Evolutionary conservation across 345 rosid genomes (phyloP), one percentile per base, ranked within the genome.

Genomic region (Kandelia obovata): DNA sequence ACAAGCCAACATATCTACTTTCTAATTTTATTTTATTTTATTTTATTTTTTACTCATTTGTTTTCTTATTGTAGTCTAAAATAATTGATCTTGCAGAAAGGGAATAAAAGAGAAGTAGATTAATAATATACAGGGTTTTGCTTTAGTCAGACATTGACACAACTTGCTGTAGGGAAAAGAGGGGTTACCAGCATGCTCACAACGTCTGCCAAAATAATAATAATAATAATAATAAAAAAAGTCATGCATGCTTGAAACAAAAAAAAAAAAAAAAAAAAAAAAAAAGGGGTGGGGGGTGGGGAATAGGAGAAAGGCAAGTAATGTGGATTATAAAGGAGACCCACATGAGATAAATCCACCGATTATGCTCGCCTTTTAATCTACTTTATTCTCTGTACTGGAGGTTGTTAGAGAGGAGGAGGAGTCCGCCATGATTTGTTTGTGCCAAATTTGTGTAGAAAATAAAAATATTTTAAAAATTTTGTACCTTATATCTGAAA

Each of bases 111-210:
- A 51, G 55, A 46, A 49, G 17, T 1, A 11, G 67, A 64, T 28
- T 19, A 26, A 46, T n/a, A 16, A 56, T 2, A 35, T 46, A 26
- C 25, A 37, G 32, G 63, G 49, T 26, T 57, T 16, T 15, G 75
- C 64, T 65, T 72, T 72, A 19, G 31, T 26, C 25, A 46, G 62
- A 61, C 68, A 62, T 61, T 13, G 11, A 7, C 25, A 15, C 60
- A 30, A 47, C 23, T 64, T 64, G 61, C 49, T 13, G 49, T 52
- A 20, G 69, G 70, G 65, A 70, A 70, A 73, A 66, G 37, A 61
- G 34, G 49, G 5, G 5, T 5, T 10, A 30, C 65, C 25, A 32
- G 66, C 67, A 65, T 70, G 78, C 49, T 13, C 49, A 13, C 49
- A 13, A 43, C 5, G 49, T 11, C 49, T 15, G 17, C 49, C 17